phyloP scores from a whole-genome alignment of 371 early-diverging fungal genomes.

The Mortierella sp. region DNA sequence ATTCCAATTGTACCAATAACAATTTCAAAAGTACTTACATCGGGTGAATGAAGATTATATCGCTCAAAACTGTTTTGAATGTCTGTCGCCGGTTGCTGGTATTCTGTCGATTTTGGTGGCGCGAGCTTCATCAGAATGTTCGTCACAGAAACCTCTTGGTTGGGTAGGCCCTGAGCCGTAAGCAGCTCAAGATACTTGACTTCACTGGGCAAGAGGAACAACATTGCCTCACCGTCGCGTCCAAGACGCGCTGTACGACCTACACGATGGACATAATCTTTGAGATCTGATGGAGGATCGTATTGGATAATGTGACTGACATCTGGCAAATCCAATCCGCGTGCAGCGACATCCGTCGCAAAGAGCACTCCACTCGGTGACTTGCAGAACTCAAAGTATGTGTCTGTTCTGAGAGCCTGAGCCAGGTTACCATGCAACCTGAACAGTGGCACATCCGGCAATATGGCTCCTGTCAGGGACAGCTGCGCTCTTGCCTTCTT shows the following conservation, averaged over 20 bases:
- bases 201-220: conserved; percentile 93
- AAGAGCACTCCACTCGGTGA: conserved; percentile 80
- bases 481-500: conserved; percentile 39
- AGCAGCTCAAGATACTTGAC: conserved; percentile 85
- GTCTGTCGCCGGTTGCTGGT: conserved; percentile 70
- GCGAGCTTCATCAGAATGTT: conserved; percentile 62
- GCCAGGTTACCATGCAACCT: conserved; percentile 92
- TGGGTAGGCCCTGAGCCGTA: conserved; percentile 73
- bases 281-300: conserved; percentile 95
- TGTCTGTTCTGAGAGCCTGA: conserved; percentile 80
- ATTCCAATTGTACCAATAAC: neutral
- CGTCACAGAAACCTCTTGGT: conserved; percentile 65
- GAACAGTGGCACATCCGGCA: conserved; percentile 74
- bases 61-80: conserved; percentile 77
- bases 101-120: conserved; percentile 59
- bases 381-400: conserved; percentile 80
- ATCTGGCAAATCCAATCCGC: conserved; percentile 98
- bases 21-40: conserved; percentile 57
- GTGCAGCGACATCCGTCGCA: conserved; percentile 98
- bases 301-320: conserved; percentile 96
- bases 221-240: conserved; percentile 82
- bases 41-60: conserved; percentile 63
- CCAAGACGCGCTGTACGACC: conserved; percentile 99
- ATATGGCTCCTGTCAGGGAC: conserved; percentile 62
- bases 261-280: conserved; percentile 97